These are phyloP conservation scores for Colletotrichum costaricense DNA, from an alignment of 2,329 filamentous ascomycete species.

Conservation along the genomic window DNA sequence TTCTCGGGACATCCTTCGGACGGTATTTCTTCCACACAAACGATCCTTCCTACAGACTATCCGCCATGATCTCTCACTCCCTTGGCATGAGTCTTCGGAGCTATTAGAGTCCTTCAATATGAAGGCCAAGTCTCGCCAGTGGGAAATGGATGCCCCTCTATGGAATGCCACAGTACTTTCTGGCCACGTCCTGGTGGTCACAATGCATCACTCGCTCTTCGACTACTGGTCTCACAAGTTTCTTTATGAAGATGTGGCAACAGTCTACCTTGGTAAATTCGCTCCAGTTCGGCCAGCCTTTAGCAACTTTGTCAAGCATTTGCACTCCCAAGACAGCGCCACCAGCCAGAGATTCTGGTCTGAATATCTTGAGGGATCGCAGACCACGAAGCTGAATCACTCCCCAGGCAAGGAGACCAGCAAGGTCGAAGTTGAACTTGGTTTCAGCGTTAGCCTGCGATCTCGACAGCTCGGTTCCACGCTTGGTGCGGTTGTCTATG, in stretches of 20 bases:
- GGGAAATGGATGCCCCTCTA: not conserved
- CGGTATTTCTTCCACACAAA: conserved; percentile 31
- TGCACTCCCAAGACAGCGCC: not conserved
- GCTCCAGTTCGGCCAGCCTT: not conserved
- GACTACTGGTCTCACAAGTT: conserved; percentile 47
- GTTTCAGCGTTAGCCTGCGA: conserved; percentile 5
- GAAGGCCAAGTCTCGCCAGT: not conserved
- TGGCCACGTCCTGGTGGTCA: conserved; percentile 38
- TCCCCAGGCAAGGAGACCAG: not conserved
- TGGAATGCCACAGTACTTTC: not conserved
- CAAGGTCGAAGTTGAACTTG: not conserved
- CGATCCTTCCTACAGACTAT: conserved; percentile 2
- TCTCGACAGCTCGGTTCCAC: not conserved
- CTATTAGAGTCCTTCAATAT: not conserved
- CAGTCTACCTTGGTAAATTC: not conserved
- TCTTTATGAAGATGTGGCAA: conserved; percentile 41
- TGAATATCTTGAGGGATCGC: not conserved
- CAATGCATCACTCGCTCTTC: conserved; percentile 47
- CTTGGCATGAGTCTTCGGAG: not conserved
- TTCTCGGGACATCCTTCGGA: conserved; percentile 33
- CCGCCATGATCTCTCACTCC: not conserved
- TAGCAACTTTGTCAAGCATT: conserved; percentile 16
- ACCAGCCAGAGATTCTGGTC: not conserved
- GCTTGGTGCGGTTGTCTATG: conserved; percentile 24
- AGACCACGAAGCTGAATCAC: not conserved